Conservation (phyloP, 108 stramenopile species). For the Cyclotella sp. region DNA sequence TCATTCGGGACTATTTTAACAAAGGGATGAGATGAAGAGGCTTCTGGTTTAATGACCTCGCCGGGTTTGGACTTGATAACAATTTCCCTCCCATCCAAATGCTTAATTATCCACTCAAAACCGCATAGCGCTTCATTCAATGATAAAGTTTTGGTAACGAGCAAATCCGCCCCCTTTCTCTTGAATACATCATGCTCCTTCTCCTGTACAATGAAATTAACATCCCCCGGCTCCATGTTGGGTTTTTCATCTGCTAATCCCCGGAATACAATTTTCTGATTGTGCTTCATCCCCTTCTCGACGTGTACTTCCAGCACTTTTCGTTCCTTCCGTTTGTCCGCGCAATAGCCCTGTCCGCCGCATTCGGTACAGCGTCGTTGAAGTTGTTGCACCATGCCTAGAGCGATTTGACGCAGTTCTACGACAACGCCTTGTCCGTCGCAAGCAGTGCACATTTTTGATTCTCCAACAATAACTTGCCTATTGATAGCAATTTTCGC, state of each 20-base stretch:
- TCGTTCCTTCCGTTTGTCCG: constrained; percentile 85
- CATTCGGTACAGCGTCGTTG: constrained; percentile 87
- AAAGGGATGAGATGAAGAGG: constrained; percentile 71
- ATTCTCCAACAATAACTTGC: constrained; percentile 88
- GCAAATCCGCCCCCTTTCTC: constrained; percentile 96
- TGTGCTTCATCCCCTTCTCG: constrained; percentile 96
- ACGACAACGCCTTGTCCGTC: constrained; percentile 92
- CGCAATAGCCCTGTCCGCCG: constrained; percentile 79
- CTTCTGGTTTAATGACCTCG: constrained; percentile 86
- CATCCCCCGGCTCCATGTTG: constrained; percentile 94
- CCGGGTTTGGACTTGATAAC: constrained; percentile 90
- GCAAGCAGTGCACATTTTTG: constrained; percentile 80
- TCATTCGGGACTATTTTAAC: constrained; percentile 91
- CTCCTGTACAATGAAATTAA: constrained; percentile 97
- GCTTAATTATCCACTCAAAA: constrained; percentile 90
- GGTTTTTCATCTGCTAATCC: constrained; percentile 98
- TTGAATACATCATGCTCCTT: constrained; percentile 97
- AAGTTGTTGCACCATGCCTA: constrained; percentile 98
- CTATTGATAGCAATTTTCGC: constrained; percentile 95
- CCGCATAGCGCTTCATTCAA: constrained; percentile 97
- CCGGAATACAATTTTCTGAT: constrained; percentile 93
- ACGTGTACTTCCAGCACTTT: constrained; percentile 95
- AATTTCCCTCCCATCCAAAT: constrained; percentile 92
- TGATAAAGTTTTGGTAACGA: constrained; percentile 91
- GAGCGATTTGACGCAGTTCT: constrained; percentile 94